Evolutionary conservation across 805 yeast genomes (phyloP).

Genomic region (Wickerhamomyces kurtzmanii): DNA sequence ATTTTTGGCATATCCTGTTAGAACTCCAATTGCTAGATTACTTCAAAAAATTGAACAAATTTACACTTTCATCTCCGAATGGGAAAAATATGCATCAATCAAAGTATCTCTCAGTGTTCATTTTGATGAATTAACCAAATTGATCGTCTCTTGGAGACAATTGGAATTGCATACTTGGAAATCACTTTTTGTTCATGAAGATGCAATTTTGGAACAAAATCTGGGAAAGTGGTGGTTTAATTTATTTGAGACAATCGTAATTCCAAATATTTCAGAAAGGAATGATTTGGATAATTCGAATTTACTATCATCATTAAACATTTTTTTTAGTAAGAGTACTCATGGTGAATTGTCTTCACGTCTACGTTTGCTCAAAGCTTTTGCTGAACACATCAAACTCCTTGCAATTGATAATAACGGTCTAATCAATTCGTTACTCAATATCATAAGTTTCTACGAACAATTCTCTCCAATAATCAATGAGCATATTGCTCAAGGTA

Average conservation of each 20-base stretch:
- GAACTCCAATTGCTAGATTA: constrained; percentile 67
- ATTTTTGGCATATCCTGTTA: constrained; percentile 48
- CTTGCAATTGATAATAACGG: constrained; percentile 18
- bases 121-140: constrained; percentile 46
- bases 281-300: constrained; percentile 19
- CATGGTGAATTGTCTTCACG: constrained; percentile 66
- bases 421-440: constrained; percentile 35
- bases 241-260: constrained; percentile 69
- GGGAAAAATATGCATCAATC: constrained; percentile 87
- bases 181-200: constrained; percentile 60
- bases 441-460: constrained; percentile 51
- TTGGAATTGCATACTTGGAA: constrained; percentile 85
- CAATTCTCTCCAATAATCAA: constrained; percentile 51
- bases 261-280: constrained; percentile 32
- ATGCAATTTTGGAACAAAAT: constrained; percentile 29
- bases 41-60: constrained; percentile 82
- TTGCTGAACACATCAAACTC: constrained; percentile 39
- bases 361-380: constrained; percentile 52
- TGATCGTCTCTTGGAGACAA: constrained; percentile 87
- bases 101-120: constrained; percentile 55
- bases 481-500: constrained; percentile 32
- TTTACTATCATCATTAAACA: constrained; percentile 51
- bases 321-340: constrained; percentile 67
- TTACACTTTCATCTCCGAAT: constrained; percentile 73
- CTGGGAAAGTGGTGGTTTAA: constrained; percentile 89